Evolutionary conservation across 495 filamentous ascomycete species (phyloP).

Genomic region (Penicillium ochrochloron): DNA sequence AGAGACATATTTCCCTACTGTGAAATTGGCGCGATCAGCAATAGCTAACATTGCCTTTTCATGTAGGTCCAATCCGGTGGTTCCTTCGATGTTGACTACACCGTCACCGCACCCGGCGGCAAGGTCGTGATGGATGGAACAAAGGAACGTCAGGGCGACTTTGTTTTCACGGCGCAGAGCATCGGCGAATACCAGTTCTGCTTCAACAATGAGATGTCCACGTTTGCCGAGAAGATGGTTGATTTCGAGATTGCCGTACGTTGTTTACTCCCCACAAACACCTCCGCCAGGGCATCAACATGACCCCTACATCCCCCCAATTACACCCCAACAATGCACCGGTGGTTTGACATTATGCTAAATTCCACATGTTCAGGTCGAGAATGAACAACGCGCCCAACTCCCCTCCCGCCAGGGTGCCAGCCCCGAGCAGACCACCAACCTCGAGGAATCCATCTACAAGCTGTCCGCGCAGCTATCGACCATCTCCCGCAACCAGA

Average conservation of each 20-base stretch:
- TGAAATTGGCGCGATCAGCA: neutral
- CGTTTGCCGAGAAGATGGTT: slow-evolving; percentile 96
- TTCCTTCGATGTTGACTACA: slow-evolving; percentile 94
- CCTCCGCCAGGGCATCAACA: neutral
- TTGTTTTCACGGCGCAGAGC: slow-evolving; percentile 94
- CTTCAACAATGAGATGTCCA: slow-evolving; percentile 98
- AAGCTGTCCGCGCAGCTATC: slow-evolving; percentile 92
- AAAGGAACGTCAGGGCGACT: slow-evolving; percentile 96
- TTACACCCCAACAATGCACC: neutral
- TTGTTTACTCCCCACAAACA: slow-evolving; percentile 18
- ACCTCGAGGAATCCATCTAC: slow-evolving; percentile 92
- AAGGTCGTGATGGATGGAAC: slow-evolving; percentile 83
- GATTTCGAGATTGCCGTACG: slow-evolving; percentile 97
- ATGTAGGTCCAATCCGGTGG: slow-evolving; percentile 90
- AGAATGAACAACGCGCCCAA: slow-evolving; percentile 83
- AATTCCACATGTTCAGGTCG: slow-evolving; percentile 63
- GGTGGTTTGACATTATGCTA: slow-evolving; percentile 15
- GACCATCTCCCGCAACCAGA: slow-evolving; percentile 97
- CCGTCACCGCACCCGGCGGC: slow-evolving; percentile 79
- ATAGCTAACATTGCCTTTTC: slow-evolving; percentile 12
- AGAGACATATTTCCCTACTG: neutral
- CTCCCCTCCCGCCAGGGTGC: slow-evolving; percentile 91
- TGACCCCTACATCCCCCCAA: neutral
- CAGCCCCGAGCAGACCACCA: slow-evolving; percentile 86
- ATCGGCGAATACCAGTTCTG: slow-evolving; percentile 96